phyloP scores from a whole-genome alignment of 2,329 filamentous ascomycete species.

The Trichoderma sp. region DNA sequence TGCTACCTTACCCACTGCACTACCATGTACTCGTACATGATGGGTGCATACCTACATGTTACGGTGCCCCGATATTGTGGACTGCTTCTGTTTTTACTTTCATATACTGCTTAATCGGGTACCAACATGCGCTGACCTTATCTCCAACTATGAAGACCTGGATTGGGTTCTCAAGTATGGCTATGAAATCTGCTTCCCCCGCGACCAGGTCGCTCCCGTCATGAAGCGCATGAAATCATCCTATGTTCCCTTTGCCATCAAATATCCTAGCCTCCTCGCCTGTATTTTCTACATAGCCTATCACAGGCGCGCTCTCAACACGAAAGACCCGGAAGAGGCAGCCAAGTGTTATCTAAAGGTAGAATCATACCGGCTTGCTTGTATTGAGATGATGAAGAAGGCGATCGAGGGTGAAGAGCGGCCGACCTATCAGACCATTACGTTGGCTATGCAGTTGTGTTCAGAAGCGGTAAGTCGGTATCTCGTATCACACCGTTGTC shows the following conservation, averaged over 20 bases:
- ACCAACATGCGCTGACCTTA: neutral
- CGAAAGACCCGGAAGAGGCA: neutral
- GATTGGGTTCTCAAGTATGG: slow-evolving; percentile 18
- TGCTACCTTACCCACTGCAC: neutral
- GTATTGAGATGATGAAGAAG: slow-evolving; percentile 5
- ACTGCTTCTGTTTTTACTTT: neutral
- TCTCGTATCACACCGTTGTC: neutral
- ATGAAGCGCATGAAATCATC: neutral
- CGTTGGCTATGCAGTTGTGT: slow-evolving; percentile 5
- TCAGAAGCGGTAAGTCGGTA: slow-evolving; percentile 5
- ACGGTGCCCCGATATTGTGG: neutral
- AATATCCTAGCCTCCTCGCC: neutral
- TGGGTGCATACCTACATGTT: neutral
- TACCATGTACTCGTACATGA: neutral
- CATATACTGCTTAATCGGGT: neutral
- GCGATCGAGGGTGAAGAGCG: neutral
- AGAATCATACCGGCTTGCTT: neutral
- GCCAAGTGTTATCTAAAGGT: neutral
- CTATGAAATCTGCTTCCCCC: slow-evolving; percentile 13
- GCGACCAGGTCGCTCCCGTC: neutral
- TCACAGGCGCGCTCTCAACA: neutral
- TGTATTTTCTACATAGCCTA: slow-evolving; percentile 1
- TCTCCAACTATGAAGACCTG: neutral
- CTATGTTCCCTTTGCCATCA: slow-evolving; percentile 16
- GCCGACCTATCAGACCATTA: neutral